A percentile compares a stretch with the other conserved stretches of the same genome.
Conservation (phyloP, 371 early-diverging fungal genomes). For the Smittium culicis region DNA sequence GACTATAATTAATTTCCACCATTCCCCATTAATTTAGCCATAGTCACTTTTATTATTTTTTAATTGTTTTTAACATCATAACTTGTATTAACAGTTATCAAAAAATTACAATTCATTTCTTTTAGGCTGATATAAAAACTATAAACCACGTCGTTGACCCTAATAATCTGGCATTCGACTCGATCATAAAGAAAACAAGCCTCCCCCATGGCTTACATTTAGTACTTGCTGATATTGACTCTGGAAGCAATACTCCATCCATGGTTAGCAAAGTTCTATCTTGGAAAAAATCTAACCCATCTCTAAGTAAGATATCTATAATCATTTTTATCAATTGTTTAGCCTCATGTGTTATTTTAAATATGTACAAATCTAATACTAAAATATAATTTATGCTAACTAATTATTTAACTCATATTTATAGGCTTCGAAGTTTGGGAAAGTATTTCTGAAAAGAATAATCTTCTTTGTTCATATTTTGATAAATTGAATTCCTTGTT, state of each 20-base stretch:
- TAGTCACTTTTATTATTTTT: too few relatives aligned
- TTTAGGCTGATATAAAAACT: background rate
- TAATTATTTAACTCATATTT: background rate
- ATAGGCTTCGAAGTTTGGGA: background rate
- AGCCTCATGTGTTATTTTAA: too few relatives aligned
- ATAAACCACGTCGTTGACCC: slow-evolving; percentile 1
- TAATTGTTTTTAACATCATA: too few relatives aligned
- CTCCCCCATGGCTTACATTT: slow-evolving; percentile 62
- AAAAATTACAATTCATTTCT: too few relatives aligned
- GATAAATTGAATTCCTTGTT: background rate
- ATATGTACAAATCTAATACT: too few relatives aligned
- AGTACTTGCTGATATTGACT: slow-evolving; percentile 80
- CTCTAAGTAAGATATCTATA: too few relatives aligned
- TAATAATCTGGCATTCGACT: background rate
- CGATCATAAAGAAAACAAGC: slow-evolving; percentile 37
- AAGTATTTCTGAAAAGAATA: background rate
- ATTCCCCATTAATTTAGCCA: too few relatives aligned
- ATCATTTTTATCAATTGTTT: too few relatives aligned
- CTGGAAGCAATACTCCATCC: slow-evolving; percentile 84
- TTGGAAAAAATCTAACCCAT: slow-evolving; percentile 61
- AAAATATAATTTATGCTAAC: too few relatives aligned
- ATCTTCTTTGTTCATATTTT: background rate
- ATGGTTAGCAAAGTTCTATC: slow-evolving; percentile 72
- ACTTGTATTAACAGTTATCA: too few relatives aligned
- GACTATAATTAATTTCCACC: too few relatives aligned